Evolutionary conservation across 2,329 filamentous ascomycete species (phyloP).

Genomic region (Exophiala aquamarina): DNA sequence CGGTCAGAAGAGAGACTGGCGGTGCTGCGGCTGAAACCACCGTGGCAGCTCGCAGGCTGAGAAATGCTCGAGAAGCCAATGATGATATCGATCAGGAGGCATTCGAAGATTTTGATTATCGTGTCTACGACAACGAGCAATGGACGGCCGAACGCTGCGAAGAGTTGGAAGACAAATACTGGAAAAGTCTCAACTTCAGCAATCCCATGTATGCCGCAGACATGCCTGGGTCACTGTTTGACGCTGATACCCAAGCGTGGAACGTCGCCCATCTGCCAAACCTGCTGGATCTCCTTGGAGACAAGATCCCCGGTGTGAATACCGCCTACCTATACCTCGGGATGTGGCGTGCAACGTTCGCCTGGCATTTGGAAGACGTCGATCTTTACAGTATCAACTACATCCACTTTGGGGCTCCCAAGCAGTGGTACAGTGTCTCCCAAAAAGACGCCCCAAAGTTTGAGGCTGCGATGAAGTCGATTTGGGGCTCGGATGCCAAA

Average conservation of each 20-base stretch:
- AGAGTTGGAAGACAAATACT: conserved; percentile 91
- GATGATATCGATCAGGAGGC: conserved; percentile 84
- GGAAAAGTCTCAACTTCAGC: conserved; percentile 95
- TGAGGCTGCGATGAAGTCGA: conserved; percentile 81
- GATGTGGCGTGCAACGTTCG: conserved; percentile 99
- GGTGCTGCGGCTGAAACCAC: conserved; percentile 60
- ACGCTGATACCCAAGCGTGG: conserved; percentile 80
- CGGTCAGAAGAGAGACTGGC: conserved; percentile 57
- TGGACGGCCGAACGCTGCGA: conserved; percentile 90
- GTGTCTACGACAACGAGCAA: conserved; percentile 77
- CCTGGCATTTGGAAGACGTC: conserved; percentile 97
- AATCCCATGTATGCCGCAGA: conserved; percentile 94
- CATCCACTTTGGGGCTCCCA: conserved; percentile 96
- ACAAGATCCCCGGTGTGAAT: conserved; percentile 95
- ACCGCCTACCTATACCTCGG: conserved; percentile 96
- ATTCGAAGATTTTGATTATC: conserved; percentile 89
- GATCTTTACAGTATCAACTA: conserved; percentile 99
- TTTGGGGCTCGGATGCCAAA: conserved; percentile 90
- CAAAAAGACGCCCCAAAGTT: conserved; percentile 92
- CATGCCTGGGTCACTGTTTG: conserved; percentile 91
- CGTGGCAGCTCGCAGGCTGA: conserved; percentile 82
- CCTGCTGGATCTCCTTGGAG: conserved; percentile 86
- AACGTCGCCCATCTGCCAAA: conserved; percentile 95
- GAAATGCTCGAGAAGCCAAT: conserved; percentile 72
- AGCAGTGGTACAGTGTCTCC: conserved; percentile 99